These are phyloP conservation scores for Groenewaldozyma tartarivorans DNA, from an alignment of 805 yeast species.

Conservation along the genomic window DNA sequence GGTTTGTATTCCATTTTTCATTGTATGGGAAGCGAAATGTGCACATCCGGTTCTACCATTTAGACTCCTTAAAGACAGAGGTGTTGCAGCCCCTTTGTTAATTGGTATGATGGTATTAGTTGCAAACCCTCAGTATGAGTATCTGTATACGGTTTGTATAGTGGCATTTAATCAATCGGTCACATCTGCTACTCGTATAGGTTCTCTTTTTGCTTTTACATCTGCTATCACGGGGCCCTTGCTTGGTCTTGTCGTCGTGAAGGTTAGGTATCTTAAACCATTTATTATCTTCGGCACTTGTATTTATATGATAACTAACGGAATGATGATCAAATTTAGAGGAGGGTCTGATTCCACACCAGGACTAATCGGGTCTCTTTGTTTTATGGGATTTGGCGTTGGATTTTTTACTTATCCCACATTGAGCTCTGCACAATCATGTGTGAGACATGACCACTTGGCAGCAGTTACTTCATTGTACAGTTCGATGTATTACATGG, in stretches of 20 bases:
- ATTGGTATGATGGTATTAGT: constrained; percentile 50
- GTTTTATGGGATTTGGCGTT: constrained; percentile 63
- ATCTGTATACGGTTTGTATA: constrained; percentile 53
- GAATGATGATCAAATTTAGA: constrained; percentile 48
- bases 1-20: constrained; percentile 47
- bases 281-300: constrained; percentile 50
- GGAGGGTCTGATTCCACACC: constrained; percentile 39
- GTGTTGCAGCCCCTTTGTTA: constrained; percentile 61
- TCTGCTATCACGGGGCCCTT: constrained; percentile 52
- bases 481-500: constrained; percentile 50
- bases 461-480: constrained; percentile 51
- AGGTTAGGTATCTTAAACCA: constrained; percentile 44
- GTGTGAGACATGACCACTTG: constrained; percentile 53
- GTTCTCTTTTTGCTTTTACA: constrained; percentile 53
- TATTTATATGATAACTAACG: constrained; percentile 54
- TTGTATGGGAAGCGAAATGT: constrained; percentile 47
- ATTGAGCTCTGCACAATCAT: constrained; percentile 51
- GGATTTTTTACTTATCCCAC: constrained; percentile 61
- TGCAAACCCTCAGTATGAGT: constrained; percentile 63
- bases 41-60: constrained; percentile 62
- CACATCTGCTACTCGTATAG: constrained; percentile 58
- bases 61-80: constrained; percentile 52
- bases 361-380: constrained; percentile 58
- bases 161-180: constrained; percentile 53
- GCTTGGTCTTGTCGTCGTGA: constrained; percentile 42